Evolutionary conservation across 2,329 filamentous ascomycete species (phyloP).

Genomic region (Epichloe typhina): DNA sequence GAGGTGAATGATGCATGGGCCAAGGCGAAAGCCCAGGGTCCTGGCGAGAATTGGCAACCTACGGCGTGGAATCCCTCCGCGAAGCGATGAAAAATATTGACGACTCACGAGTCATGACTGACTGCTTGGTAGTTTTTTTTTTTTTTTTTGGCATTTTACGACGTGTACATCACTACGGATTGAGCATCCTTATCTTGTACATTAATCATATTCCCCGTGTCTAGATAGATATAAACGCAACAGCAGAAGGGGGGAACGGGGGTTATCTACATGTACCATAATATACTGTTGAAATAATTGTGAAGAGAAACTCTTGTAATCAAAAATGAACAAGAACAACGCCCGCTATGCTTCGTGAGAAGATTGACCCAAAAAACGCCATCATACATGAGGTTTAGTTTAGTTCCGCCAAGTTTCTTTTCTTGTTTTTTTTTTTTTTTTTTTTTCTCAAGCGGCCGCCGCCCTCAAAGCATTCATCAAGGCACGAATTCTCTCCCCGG

Average conservation of each 20-base stretch:
- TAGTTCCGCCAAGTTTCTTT: no score
- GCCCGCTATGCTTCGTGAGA: not conserved
- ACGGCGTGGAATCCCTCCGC: constrained; percentile 42
- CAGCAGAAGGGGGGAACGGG: not conserved
- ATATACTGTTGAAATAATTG: not conserved
- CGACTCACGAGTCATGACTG: no score
- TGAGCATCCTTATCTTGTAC: not conserved
- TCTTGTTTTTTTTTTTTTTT: fast-evolving
- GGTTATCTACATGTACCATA: not conserved
- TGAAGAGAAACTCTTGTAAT: not conserved
- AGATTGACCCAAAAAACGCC: not conserved
- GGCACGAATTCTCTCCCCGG: constrained; percentile 28
- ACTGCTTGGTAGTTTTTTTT: no score
- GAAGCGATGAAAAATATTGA: not conserved
- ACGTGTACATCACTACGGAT: no score
- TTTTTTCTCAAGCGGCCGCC: not conserved
- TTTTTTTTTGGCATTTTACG: no score
- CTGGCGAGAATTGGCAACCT: constrained; percentile 56
- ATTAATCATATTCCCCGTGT: not conserved
- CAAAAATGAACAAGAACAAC: not conserved
- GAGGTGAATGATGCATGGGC: constrained; percentile 42
- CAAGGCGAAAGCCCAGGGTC: constrained; percentile 29
- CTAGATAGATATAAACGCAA: not conserved
- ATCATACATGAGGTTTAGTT: not conserved
- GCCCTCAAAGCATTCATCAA: constrained; percentile 25